Evolutionary conservation across 768 basidiomycete genomes (phyloP), one percentile per base, ranked within the genome.

Genomic region (Leccinum olivaceopallidum): DNA sequence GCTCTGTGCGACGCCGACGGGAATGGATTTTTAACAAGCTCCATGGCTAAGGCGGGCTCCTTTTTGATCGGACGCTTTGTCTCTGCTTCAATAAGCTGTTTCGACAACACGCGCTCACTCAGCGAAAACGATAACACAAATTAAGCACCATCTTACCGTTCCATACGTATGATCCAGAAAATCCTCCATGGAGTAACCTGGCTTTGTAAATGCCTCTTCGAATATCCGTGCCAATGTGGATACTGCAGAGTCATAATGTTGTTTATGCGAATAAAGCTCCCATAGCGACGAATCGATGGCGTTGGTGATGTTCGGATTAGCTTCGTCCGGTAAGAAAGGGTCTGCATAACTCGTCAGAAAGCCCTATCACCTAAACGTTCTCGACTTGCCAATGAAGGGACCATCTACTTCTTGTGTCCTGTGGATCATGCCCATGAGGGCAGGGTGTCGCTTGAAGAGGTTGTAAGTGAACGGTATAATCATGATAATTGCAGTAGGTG

Each of bases 381-480:
- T 56, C 44, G 32, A 60, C 69, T 55, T 26, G 78, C 81, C 84
- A 47, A 69, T 70, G 5, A 72, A 74, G 24, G 59, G 49, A n/a
- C 65, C 65, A 36, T 76, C 66, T 10, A 71, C 72, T 2, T 78
- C 77, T 22, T 78, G 79, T 4, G 74, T 69, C 18, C 88, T 84
- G 72, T 98, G 97, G 37, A 98, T 92, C 89, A 98, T 91, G 34
- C 78, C 77, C 95, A 98, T 97, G 62, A 95, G 82, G 0, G 88
- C 85, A 4, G 95, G 95, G 73, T 98, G 96, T 9, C 84, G 80
- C 73, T 97, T 97, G 67, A 99, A 83, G 55, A 95, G 79, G 69
- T 98, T 98, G 77, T 98, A 98, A 7, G 89, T 87, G 76, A 98
- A 92, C 2, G 97, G 95, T 48, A 99, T 85, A 67, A 92, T 79